Base-by-base conservation (phyloP, 768 basidiomycete genomes). In the Kwoniella bestiolae region DNA sequence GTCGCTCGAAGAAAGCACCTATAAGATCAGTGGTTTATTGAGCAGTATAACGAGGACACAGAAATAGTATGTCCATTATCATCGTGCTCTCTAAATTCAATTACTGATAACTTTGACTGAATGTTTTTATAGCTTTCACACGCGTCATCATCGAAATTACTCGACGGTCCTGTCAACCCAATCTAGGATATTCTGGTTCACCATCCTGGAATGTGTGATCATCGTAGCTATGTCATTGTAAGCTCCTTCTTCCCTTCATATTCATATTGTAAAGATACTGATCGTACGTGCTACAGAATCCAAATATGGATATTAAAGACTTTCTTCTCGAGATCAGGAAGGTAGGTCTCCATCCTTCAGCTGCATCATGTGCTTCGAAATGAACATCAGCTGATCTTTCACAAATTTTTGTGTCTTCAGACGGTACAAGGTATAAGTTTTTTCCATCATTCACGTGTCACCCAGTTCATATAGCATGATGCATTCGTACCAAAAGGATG, bases 161-260 rank as follows among this genome's bases (percentile, higher is more conserved):
- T 92, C 91, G 5, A 85, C 91, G 23, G 94, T 97, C 26, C 89
- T 89, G 76, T 92, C 92, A 0, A 96, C 91, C 26, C 90, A 91
- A 83, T 90, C 87, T 78, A 89, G 91, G 34, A 85, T 97, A 60
- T 97, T 96, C 82, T 97, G 94, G 94, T 95, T 94, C 75, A 91
- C 88, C 1, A 83, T 92, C 3, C 81, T 92, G 49, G 93, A 95
- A 83, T 89, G 88, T 49, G 50, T 69, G 18, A 56, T 90, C 44
- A 90, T 85, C 16, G 85, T 95, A 65, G 88, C 86, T 45, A 95
- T 95, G 91, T 92, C 94, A 18, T 82, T 89, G 93, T 95, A 83
- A 63, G 93, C n/a, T 78, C 8, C 44, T 59, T 38, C 41, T 26
- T 56, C n/a, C 26, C 12, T 55, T n/a, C 31, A 31, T 4, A 28